Conservation (phyloP, 805 yeast species). For the Candida ficus region DNA sequence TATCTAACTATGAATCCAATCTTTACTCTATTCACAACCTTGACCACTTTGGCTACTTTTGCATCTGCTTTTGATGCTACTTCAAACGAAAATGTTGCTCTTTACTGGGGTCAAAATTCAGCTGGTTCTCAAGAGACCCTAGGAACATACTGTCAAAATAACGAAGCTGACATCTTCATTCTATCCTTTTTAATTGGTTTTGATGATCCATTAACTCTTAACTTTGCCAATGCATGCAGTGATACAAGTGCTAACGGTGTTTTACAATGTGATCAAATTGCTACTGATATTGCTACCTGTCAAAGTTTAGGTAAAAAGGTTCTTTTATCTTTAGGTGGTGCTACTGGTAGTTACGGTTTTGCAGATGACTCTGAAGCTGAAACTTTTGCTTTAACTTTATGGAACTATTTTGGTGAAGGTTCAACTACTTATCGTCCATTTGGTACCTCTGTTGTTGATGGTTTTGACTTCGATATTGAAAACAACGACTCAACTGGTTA, state of each 20-base stretch:
- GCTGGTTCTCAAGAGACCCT: slow-evolving; percentile 48
- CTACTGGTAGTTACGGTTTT: slow-evolving; percentile 79
- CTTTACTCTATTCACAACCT: slow-evolving; percentile 9
- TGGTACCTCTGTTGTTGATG: slow-evolving; percentile 73
- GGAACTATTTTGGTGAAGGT: slow-evolving; percentile 63
- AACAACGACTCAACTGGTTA: slow-evolving; percentile 57
- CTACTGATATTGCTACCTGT: slow-evolving; percentile 69
- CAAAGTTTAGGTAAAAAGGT: slow-evolving; percentile 78
- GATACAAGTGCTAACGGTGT: slow-evolving; percentile 32
- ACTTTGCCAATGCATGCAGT: slow-evolving; percentile 54
- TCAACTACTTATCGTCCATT: slow-evolving; percentile 55
- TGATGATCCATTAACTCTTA: slow-evolving; percentile 33
- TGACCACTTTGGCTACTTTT: slow-evolving; percentile 5
- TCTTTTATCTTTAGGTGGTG: slow-evolving; percentile 72
- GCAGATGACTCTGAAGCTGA: slow-evolving; percentile 75
- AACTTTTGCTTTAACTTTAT: slow-evolving; percentile 51
- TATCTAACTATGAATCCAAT: neutral
- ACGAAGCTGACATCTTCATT: slow-evolving; percentile 65
- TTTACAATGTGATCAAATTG: slow-evolving; percentile 51
- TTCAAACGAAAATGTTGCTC: slow-evolving; percentile 57
- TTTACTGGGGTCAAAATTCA: slow-evolving; percentile 89
- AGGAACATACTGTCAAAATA: slow-evolving; percentile 58
- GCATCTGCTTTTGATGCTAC: slow-evolving; percentile 27
- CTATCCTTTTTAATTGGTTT: slow-evolving; percentile 66
- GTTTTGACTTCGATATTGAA: slow-evolving; percentile 92